Percentiles rank a stretch among this genome's conserved stretches.
phyloP scores from a whole-genome alignment of 805 yeast species.

The Wickerhamiella nectarea region DNA sequence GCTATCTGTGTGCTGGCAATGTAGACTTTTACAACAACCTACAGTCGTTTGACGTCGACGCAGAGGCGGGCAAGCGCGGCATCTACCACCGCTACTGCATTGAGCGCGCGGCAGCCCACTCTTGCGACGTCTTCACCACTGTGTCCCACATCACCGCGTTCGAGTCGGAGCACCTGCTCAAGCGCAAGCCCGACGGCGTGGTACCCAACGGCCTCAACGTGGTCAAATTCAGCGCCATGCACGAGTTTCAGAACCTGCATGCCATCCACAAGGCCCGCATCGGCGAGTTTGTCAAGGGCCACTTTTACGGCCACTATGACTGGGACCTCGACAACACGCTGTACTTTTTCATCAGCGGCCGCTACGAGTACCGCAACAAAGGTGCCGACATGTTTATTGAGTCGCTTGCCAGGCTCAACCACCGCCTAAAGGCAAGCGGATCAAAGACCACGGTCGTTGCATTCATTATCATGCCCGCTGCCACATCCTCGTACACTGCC shows the following conservation, averaged over 20 bases:
- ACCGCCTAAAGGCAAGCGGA: conserved; percentile 63
- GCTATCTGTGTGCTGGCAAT: conserved; percentile 91
- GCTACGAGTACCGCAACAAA: conserved; percentile 91
- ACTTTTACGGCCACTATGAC: conserved; percentile 91
- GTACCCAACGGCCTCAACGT: conserved; percentile 94
- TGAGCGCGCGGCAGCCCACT: conserved; percentile 91
- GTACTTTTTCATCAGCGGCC: conserved; percentile 91
- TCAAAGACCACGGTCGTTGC: conserved; percentile 92
- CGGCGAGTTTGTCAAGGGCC: conserved; percentile 90
- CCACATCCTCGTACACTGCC: conserved; percentile 84
- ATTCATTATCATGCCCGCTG: conserved; percentile 95
- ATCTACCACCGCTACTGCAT: conserved; percentile 94
- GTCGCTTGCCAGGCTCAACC: conserved; percentile 81
- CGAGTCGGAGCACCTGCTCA: conserved; percentile 82
- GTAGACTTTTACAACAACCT: conserved; percentile 91
- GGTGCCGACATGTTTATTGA: conserved; percentile 95
- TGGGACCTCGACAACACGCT: conserved; percentile 88
- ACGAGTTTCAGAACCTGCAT: conserved; percentile 93
- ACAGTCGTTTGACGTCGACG: conserved; percentile 82
- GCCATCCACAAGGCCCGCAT: conserved; percentile 83
- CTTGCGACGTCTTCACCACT: conserved; percentile 93
- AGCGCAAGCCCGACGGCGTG: conserved; percentile 95
- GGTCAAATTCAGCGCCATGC: conserved; percentile 91
- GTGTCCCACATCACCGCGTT: conserved; percentile 96
- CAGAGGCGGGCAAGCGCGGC: conserved; percentile 96